Conservation (phyloP, 169 alveolate species). For the Cyclospora cayetanensis region DNA sequence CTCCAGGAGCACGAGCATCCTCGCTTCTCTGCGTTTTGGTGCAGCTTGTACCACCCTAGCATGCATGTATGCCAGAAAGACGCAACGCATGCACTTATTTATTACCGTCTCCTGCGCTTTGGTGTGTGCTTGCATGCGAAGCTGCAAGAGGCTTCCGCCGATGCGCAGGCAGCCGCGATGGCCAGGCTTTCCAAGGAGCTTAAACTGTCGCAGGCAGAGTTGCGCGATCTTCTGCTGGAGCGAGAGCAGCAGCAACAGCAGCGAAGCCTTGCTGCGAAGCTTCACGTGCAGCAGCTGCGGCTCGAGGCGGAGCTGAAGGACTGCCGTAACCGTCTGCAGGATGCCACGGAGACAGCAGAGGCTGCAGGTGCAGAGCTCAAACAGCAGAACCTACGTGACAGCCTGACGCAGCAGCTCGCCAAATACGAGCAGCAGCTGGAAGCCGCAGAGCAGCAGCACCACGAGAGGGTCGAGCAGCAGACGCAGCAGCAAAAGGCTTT, state of each 20-base stretch:
- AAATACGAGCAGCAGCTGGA: constrained; percentile 23
- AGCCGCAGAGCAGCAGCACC: constrained; percentile 36
- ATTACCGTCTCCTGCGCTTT: too few relatives aligned
- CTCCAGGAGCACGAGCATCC: too few relatives aligned
- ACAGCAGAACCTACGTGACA: not conserved
- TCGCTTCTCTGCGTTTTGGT: too few relatives aligned
- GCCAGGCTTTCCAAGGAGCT: not conserved
- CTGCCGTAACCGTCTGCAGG: constrained; percentile 26
- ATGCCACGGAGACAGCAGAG: constrained; percentile 2
- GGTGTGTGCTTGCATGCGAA: too few relatives aligned
- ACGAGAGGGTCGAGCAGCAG: constrained; percentile 27
- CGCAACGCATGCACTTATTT: too few relatives aligned
- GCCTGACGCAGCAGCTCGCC: constrained; percentile 16
- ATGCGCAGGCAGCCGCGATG: constrained; percentile 41
- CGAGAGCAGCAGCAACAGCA: constrained; percentile 51
- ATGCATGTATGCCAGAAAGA: too few relatives aligned
- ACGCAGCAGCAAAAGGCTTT: constrained; percentile 5
- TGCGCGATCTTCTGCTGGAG: constrained; percentile 20
- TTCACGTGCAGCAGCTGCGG: constrained; percentile 46
- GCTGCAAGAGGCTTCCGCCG: constrained; percentile 57
- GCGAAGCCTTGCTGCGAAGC: constrained; percentile 20
- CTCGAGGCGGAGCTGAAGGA: constrained; percentile 24
- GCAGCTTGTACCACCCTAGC: too few relatives aligned
- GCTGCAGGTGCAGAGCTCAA: constrained; percentile 1
- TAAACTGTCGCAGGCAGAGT: constrained; percentile 3